Base-by-base conservation (phyloP, 345 rosid genomes). In the Lepidium africanum region DNA sequence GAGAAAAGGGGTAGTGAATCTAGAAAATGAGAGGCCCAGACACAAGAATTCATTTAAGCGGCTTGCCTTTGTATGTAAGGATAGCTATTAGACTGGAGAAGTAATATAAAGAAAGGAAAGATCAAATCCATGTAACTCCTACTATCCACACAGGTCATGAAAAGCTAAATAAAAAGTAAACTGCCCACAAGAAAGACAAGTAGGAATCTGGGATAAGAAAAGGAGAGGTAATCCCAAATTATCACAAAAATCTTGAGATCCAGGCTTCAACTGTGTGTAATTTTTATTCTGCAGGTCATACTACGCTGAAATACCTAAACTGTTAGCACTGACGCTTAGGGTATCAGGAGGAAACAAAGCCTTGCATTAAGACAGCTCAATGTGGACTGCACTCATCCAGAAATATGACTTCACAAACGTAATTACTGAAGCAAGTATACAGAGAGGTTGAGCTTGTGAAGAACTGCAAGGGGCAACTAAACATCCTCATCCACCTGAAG, bases 201-300 rank as follows among this genome's bases (percentile, higher is more conserved):
- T 16, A 39, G 21, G 53, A 56, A 43, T 49, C 27, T 17, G 33
- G 10, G 58, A 14, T 21, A 53, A 19, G 35, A 11, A 62, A 47
- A 46, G 57, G 32, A 54, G 13, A 52, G 37, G 19, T 13, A 17
- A 38, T 46, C 57, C 69, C 50, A 55, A 43, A 63, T 27, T 32
- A 55, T 25, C 36, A 12, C 2, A 23, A 50, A 25, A 51, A 37
- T 57, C 21, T 54, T 23, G 37, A 55, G 56, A 55, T 56, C 8
- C 48, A 45, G 48, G 51, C 74, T 52, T 67, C 59, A 61, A 61
- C 69, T 61, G 69, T n/a, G 50, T 19, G 59, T 49, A 13, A 6
- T 32, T 39, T 17, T 45, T 32, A 11, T 35, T 42, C 64, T 37
- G 59, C 56, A 52, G 50, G 52, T 63, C 73, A 57, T 46, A 62